Conservation (phyloP, 306 rosid species). For the Erythrophleum fordii region DNA sequence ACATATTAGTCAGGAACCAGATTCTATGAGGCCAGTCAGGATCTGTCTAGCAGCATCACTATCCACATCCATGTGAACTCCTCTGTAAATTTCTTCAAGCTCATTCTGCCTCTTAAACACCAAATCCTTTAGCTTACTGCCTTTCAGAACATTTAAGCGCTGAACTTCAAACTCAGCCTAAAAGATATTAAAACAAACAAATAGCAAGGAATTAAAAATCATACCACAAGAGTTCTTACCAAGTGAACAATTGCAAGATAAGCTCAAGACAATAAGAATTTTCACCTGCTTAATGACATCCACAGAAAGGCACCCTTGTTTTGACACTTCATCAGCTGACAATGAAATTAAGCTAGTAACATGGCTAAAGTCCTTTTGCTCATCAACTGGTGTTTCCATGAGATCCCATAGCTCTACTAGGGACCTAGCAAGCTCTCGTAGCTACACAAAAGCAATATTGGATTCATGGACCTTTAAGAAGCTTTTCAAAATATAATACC, state of each 20-base stretch:
- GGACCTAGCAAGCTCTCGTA: conserved; percentile 63
- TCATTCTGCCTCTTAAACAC: conserved; percentile 84
- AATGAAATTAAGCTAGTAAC: conserved; percentile 62
- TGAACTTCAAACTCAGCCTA: conserved; percentile 75
- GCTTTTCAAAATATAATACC: conserved; percentile 12
- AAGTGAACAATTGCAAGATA: conserved; percentile 28
- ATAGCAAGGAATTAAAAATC: conserved; percentile 19
- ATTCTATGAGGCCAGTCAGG: conserved; percentile 68
- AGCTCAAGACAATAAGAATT: conserved; percentile 23
- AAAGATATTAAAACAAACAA: conserved; percentile 28
- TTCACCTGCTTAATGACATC: conserved; percentile 79
- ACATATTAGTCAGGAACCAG: conserved; percentile 55
- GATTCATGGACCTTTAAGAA: conserved; percentile 23
- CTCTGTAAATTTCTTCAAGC: conserved; percentile 82
- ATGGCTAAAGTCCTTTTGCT: conserved; percentile 67
- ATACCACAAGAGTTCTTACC: neutral
- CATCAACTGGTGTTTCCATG: conserved; percentile 71
- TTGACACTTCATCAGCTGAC: conserved; percentile 69
- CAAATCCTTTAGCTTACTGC: conserved; percentile 80
- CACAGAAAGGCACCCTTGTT: conserved; percentile 68
- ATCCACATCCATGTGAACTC: conserved; percentile 86
- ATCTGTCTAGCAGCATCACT: conserved; percentile 66
- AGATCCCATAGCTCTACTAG: conserved; percentile 81
- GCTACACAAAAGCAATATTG: conserved; percentile 48
- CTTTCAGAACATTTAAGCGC: conserved; percentile 74